Evolutionary conservation across 306 rosid species (phyloP).

Genomic region (Macrotyloma uniflorum): DNA sequence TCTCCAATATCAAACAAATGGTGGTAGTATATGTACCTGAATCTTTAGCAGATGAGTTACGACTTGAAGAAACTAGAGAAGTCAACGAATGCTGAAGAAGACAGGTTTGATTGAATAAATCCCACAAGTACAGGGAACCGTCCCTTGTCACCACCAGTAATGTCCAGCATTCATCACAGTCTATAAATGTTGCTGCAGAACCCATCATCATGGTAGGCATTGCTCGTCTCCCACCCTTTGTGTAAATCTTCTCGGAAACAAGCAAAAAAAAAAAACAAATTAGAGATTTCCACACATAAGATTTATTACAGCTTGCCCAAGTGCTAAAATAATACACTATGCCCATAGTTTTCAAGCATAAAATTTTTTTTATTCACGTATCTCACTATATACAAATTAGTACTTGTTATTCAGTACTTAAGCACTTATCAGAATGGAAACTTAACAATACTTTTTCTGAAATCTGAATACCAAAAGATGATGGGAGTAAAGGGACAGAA

Average conservation of each 20-base stretch:
- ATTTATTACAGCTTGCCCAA: slow-evolving; percentile 13
- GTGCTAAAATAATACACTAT: background rate
- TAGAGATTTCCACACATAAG: slow-evolving; percentile 21
- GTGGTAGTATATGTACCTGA: slow-evolving; percentile 54
- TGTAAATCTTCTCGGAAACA: slow-evolving; percentile 69
- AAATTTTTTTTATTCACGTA: background rate
- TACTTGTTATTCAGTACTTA: background rate
- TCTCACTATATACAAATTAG: background rate
- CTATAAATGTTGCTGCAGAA: slow-evolving; percentile 89
- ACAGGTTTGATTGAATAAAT: slow-evolving; percentile 72
- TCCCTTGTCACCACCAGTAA: slow-evolving; percentile 87
- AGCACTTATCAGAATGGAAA: slow-evolving; percentile 3
- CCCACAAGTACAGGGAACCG: slow-evolving; percentile 88
- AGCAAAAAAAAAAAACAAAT: slow-evolving; percentile 23
- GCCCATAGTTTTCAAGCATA: background rate
- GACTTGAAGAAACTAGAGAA: slow-evolving; percentile 68
- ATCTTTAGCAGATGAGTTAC: slow-evolving; percentile 63
- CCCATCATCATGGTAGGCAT: slow-evolving; percentile 95
- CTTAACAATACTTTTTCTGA: background rate
- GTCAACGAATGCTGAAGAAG: slow-evolving; percentile 82
- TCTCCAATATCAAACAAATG: slow-evolving; percentile 25
- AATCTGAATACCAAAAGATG: slow-evolving; percentile 2
- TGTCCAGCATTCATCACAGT: slow-evolving; percentile 91
- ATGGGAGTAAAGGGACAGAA: background rate
- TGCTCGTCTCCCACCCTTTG: slow-evolving; percentile 91